phyloP scores from a whole-genome alignment of 306 rosid genomes.

The Quercus ilex region DNA sequence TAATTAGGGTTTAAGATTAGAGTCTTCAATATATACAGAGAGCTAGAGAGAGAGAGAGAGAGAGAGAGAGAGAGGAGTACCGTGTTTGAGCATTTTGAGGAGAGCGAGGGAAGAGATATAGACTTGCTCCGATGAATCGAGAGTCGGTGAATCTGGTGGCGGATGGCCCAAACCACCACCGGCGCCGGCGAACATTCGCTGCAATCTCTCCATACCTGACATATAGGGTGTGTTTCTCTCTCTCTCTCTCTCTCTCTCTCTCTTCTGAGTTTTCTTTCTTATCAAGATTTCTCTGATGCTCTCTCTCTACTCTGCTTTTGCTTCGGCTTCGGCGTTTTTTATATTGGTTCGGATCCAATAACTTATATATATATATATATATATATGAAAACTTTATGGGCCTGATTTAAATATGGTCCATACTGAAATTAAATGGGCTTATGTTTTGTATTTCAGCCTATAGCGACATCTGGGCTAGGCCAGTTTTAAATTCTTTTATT shows the following conservation, averaged over 20 bases:
- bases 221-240: background rate
- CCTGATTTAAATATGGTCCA: too few relatives aligned
- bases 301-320: too few relatives aligned
- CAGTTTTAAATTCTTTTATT: too few relatives aligned
- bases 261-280: conserved; percentile 17
- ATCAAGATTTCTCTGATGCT: conserved; percentile 2
- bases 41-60: too few relatives aligned
- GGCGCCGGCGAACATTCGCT: conserved; percentile 92
- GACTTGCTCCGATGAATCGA: conserved; percentile 89
- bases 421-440: background rate
- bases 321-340: too few relatives aligned
- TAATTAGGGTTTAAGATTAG: background rate
- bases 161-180: conserved; percentile 96
- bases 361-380: too few relatives aligned
- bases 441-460: too few relatives aligned
- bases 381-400: too few relatives aligned
- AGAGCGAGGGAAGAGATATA: conserved; percentile 93
- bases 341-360: too few relatives aligned
- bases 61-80: conserved; percentile 18
- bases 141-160: conserved; percentile 89
- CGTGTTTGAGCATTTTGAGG: conserved; percentile 96
- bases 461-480: too few relatives aligned
- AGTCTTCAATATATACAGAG: background rate
- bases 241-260: background rate
- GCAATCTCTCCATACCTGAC: conserved; percentile 87